Percentiles rank a stretch among this genome's conserved stretches.
Evolutionary conservation across 352 stramenopile species (phyloP).

Genomic region (Globisporangium uncinulatum): DNA sequence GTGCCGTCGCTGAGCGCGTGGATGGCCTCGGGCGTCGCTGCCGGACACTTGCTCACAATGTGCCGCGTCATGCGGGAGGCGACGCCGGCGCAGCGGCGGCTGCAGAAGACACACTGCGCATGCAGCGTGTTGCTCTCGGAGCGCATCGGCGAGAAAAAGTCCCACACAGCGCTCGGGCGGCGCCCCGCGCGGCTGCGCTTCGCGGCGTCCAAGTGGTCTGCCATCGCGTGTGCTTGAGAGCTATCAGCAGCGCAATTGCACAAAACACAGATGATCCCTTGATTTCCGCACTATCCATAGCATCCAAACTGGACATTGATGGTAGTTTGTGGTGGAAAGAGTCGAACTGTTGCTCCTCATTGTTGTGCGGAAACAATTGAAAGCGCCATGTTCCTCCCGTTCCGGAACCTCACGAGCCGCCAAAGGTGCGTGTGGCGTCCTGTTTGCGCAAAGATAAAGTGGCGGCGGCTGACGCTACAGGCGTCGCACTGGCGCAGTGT

Average conservation of each 20-base stretch:
- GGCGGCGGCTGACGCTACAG: neutral
- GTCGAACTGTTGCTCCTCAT: neutral
- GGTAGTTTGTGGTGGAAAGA: neutral
- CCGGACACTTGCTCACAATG: constrained; percentile 37
- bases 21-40: constrained; percentile 19
- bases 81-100: constrained; percentile 34
- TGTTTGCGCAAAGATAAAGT: neutral
- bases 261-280: no score
- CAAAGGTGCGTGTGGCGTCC: constrained; percentile 35
- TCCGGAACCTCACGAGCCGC: constrained; percentile 49
- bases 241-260: no score
- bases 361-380: no score
- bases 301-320: no score
- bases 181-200: constrained; percentile 17
- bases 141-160: constrained; percentile 39
- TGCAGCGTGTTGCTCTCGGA: constrained; percentile 41
- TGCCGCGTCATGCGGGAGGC: constrained; percentile 44
- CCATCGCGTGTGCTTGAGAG: no score
- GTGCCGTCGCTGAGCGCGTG: constrained; percentile 17
- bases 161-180: constrained; percentile 38
- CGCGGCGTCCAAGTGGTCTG: neutral
- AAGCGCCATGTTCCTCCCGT: constrained; percentile 33
- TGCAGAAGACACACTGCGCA: constrained; percentile 44
- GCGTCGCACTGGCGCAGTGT: constrained; percentile 20
- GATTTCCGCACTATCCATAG: no score